Evolutionary conservation across 2,329 filamentous ascomycete species (phyloP).

Genomic region (Ophidiomyces ophidiicola): DNA sequence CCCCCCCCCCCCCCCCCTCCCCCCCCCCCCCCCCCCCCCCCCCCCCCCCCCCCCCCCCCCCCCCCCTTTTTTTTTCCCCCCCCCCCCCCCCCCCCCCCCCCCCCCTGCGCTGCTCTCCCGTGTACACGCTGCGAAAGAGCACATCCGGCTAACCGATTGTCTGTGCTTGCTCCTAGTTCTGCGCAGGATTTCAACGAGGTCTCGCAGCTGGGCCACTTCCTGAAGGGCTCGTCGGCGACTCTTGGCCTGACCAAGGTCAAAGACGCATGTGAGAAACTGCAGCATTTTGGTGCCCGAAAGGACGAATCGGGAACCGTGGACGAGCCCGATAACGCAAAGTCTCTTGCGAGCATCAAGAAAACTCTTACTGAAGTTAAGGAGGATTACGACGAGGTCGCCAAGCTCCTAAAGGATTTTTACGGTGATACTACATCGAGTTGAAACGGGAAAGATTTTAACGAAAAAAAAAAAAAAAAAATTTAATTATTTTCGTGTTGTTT

Average conservation of each 20-base stretch:
- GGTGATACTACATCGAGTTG: conserved; percentile 28
- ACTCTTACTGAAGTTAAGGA: conserved; percentile 60
- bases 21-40: too few species aligned
- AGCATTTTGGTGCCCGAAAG: conserved; percentile 75
- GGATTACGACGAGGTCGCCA: conserved; percentile 65
- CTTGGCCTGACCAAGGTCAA: conserved; percentile 82
- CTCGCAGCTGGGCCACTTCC: conserved; percentile 79
- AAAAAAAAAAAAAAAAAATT: too few species aligned
- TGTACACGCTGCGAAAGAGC: neutral
- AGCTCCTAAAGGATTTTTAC: conserved; percentile 60
- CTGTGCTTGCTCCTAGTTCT: conserved; percentile 40
- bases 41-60: too few species aligned
- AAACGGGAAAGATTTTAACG: too few species aligned
- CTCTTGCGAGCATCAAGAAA: conserved; percentile 56
- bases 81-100: neutral
- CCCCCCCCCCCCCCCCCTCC: too few species aligned
- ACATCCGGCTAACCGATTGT: neutral
- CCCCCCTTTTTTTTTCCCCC: neutral
- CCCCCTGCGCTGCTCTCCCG: neutral
- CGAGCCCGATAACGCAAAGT: conserved; percentile 54
- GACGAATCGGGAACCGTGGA: conserved; percentile 60
- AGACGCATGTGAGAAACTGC: conserved; percentile 91
- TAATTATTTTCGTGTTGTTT: too few species aligned
- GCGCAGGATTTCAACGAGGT: conserved; percentile 58
- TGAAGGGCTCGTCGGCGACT: conserved; percentile 94